A percentile compares a stretch with the other conserved stretches of the same genome.
Evolutionary conservation across 257 asterid genomes (phyloP).

Genomic region (Euphrasia confusa): DNA sequence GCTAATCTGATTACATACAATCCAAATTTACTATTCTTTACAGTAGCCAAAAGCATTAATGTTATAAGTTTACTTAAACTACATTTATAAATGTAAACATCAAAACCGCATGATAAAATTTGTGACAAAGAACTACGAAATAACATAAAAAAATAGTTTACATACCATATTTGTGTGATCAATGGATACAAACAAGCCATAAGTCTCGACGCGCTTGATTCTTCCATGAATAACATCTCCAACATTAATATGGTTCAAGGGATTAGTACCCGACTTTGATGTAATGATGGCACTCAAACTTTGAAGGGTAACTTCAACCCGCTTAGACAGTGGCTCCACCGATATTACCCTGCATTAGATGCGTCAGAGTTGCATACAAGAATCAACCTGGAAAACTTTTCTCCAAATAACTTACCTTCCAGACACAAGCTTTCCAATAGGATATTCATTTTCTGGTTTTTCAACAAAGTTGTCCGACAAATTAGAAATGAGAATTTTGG

Average conservation of each 20-base stretch:
- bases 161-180: constrained; percentile 69
- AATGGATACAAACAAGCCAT: constrained; percentile 77
- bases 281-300: constrained; percentile 43
- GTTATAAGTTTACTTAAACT: constrained; percentile 1
- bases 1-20: not conserved
- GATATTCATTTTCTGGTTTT: constrained; percentile 67
- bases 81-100: constrained; percentile 8
- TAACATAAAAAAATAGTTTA: constrained; percentile 17
- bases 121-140: constrained; percentile 5
- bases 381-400: constrained; percentile 20
- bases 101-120: constrained; percentile 3
- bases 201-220: constrained; percentile 74
- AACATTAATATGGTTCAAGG: constrained; percentile 41
- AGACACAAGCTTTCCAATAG: constrained; percentile 70
- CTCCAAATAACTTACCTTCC: constrained; percentile 55
- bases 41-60: constrained; percentile 7
- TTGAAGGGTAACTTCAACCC: constrained; percentile 80
- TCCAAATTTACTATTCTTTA: constrained; percentile 1
- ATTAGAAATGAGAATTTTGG: constrained; percentile 72
- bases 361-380: constrained; percentile 30
- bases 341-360: constrained; percentile 62
- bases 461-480: constrained; percentile 73
- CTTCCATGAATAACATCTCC: constrained; percentile 75
- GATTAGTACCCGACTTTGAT: constrained; percentile 40
- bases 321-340: constrained; percentile 83